phyloP scores from a whole-genome alignment of 306 rosid species.

The Quercus agrifolia region DNA sequence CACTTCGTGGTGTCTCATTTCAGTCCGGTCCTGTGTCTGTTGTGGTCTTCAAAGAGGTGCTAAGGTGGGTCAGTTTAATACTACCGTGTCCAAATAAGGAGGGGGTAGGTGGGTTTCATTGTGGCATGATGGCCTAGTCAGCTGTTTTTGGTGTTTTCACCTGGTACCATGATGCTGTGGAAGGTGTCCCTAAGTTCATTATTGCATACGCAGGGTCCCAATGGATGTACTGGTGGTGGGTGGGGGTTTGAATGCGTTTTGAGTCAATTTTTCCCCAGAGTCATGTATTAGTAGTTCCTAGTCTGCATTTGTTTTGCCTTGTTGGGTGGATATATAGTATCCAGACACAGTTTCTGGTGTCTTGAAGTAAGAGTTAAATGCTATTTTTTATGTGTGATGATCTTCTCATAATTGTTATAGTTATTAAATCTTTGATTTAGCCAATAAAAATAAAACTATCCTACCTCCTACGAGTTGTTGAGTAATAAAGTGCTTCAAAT shows the following conservation, averaged over 20 bases:
- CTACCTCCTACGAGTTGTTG: no score
- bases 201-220: constrained; percentile 39
- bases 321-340: constrained; percentile 45
- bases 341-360: constrained; percentile 30
- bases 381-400: constrained; percentile 23
- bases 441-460: not conserved
- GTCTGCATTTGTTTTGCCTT: constrained; percentile 46
- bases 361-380: constrained; percentile 28
- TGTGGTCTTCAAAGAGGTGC: constrained; percentile 50
- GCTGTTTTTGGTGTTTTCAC: constrained; percentile 25
- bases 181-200: constrained; percentile 31
- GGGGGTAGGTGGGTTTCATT: constrained; percentile 40
- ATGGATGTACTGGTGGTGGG: constrained; percentile 29
- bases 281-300: constrained; percentile 42
- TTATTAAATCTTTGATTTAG: not conserved
- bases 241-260: constrained; percentile 39
- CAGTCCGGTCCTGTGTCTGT: constrained; percentile 75
- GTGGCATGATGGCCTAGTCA: constrained; percentile 43
- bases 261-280: constrained; percentile 40
- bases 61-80: constrained; percentile 51
- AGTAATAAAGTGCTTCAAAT: no score
- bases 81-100: constrained; percentile 56
- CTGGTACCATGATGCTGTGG: constrained; percentile 30
- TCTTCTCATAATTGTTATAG: constrained; percentile 5
- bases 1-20: constrained; percentile 58